Conservation (phyloP, 2,329 filamentous ascomycete species). For the Macrophomina pseudophaseolina region DNA sequence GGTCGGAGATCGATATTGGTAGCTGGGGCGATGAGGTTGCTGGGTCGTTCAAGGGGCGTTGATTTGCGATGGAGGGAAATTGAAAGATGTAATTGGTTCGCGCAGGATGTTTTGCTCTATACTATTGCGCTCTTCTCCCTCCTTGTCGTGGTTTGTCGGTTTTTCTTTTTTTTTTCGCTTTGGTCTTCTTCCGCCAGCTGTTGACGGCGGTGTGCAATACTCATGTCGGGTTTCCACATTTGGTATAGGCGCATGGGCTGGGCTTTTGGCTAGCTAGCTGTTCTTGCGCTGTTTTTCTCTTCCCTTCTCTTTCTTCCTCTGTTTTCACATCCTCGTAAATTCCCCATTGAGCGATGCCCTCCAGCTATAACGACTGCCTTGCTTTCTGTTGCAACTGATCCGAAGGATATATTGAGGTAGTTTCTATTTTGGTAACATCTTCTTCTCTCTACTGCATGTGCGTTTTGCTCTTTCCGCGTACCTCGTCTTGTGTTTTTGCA, state of each 20-base stretch:
- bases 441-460: no score
- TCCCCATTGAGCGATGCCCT: conserved; percentile 3
- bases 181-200: background rate
- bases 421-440: background rate
- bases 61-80: background rate
- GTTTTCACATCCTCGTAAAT: background rate
- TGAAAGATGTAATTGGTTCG: conserved; percentile 7
- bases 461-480: background rate
- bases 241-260: background rate
- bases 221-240: conserved; percentile 8
- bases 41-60: conserved; percentile 19
- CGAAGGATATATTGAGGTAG: background rate
- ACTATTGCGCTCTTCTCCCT: no score
- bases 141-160: no score
- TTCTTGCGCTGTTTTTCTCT: background rate
- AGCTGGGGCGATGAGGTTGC: conserved; percentile 26
- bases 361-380: conserved; percentile 1
- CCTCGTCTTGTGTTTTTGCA: no score
- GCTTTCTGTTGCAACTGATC: background rate
- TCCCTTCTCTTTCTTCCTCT: background rate
- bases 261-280: conserved; percentile 7
- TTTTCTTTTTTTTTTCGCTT: background rate
- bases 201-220: background rate
- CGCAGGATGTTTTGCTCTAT: no score
- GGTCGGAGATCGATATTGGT: conserved; percentile 50